phyloP scores from a whole-genome alignment of 768 basidiomycete species.

The Termitomyces sp. region DNA sequence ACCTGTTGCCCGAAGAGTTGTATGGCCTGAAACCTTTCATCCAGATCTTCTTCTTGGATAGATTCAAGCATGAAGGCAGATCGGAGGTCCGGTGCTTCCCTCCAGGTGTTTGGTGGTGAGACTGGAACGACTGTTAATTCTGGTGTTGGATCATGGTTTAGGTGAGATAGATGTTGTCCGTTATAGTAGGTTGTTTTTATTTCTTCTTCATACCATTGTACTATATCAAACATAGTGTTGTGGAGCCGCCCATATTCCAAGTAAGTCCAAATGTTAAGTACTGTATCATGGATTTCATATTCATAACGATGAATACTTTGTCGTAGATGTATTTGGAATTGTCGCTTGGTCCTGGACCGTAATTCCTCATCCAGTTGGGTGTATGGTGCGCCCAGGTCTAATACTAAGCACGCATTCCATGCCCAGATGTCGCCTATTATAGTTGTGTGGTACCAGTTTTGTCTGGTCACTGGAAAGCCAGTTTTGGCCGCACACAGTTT shows the following conservation, averaged over 20 bases:
- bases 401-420: neutral
- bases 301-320: neutral
- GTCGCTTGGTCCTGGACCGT: fast-evolving
- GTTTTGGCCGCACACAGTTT: fast-evolving
- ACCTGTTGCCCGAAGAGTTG: too few relatives aligned
- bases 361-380: fast-evolving
- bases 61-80: too few relatives aligned
- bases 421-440: neutral
- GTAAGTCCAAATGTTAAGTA: too few relatives aligned
- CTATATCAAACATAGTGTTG: neutral
- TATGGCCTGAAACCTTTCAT: too few relatives aligned
- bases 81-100: too few relatives aligned
- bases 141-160: too few relatives aligned
- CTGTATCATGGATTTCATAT: neutral
- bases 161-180: too few relatives aligned
- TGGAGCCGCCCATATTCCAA: neutral
- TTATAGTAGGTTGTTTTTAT: too few relatives aligned
- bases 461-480: fast-evolving
- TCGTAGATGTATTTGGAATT: neutral
- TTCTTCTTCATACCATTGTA: neutral
- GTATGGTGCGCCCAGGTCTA: neutral
- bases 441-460: neutral
- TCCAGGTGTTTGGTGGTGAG: too few relatives aligned
- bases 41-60: too few relatives aligned
- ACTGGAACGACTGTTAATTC: too few relatives aligned